Base-by-base conservation (phyloP, 257 asterid genomes). In the Solanum neorickii region DNA sequence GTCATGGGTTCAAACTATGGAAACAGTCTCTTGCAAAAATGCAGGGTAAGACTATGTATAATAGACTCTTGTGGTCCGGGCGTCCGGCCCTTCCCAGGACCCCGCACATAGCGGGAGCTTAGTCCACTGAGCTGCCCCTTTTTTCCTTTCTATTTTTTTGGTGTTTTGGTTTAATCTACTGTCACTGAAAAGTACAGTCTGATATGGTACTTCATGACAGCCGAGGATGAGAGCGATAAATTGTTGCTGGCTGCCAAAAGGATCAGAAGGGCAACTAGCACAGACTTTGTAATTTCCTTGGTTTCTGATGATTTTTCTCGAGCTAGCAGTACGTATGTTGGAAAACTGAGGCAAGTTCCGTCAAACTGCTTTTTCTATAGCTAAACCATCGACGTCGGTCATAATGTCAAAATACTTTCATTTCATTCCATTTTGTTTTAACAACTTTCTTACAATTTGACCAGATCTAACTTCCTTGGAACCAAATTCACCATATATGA, bases 291-390 rank as follows among this genome's bases (percentile, higher is more conserved):
- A 66, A 90, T 95, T 86, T 96, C 99, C n/a, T 91, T 95, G 90
- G 98, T 94, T 76, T 93, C 94, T 0, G 98, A 93, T 74, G 98
- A 94, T 78, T 96, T 95, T 90, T 96, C 98, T 86, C 94, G 98
- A 86, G 98, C 96, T 91, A 95, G 99, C 98, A 94, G 91, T 89
- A 90, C 96, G 56, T 94, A 94, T 87, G 94, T 96, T 44, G 99
- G 99, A 88, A 96, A 96, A 91, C 93, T 96, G 39, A 91, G 96
- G 98, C 89, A 91, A 89, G 90, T 83, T 59, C 12, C 12, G 29
- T 3, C 14, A 5, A 27, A 42, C 29, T 42, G 59, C 11, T 42
- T 84, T 84, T 70, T 66, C 56, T 27, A 37, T 62, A 25, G 31
- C 60, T 39, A 44, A 37, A 35, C 60, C 14, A 73, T 60, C 44